Base-by-base conservation (phyloP, 768 basidiomycete genomes). In the Mycena alexandri region DNA sequence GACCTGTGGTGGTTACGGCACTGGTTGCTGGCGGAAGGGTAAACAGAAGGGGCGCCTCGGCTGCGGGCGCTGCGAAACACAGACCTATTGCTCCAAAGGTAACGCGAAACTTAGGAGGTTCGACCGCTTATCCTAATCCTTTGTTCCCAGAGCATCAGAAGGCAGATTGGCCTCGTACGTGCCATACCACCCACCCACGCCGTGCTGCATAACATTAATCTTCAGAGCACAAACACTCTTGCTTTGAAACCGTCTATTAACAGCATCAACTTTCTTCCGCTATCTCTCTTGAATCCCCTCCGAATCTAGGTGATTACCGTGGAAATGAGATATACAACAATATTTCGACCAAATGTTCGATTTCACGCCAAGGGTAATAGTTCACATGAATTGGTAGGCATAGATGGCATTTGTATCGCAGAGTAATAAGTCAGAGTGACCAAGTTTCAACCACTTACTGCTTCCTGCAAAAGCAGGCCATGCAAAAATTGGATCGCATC, bases 401-500 rank as follows among this genome's bases (percentile, higher is more conserved):
- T n/a, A n/a, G n/a, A n/a, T n/a, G n/a, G n/a, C n/a, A n/a, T n/a
- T n/a, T n/a, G n/a, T n/a, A n/a, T n/a, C n/a, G n/a, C n/a, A n/a
- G n/a, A n/a, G n/a, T n/a, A n/a, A n/a, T n/a, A n/a, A n/a, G n/a
- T n/a, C n/a, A n/a, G n/a, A n/a, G n/a, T n/a, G n/a, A n/a, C n/a
- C n/a, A 29, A 29, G 38, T 11, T 11, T 38, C 38, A 38, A 38
- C 38, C 38, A 47, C 21, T 25, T 33, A 44, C 34, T 6, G 65
- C 65, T 22, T 34, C 58, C 8, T 38, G 22, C 42, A 60, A 36
- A n/a, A 61, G 19, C 58, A 66, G 21, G 2, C 33, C 44, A 29
- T n/a, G 44, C 68, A 69, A 55, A n/a, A 47, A 69, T 42, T 19
- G 7, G 11, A 69, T 69, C 17, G 63, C 54, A 12, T 64, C 63